These are phyloP conservation scores for Mycotypha africana DNA, from an alignment of 371 early-diverging fungal species.

Conservation along the genomic window DNA sequence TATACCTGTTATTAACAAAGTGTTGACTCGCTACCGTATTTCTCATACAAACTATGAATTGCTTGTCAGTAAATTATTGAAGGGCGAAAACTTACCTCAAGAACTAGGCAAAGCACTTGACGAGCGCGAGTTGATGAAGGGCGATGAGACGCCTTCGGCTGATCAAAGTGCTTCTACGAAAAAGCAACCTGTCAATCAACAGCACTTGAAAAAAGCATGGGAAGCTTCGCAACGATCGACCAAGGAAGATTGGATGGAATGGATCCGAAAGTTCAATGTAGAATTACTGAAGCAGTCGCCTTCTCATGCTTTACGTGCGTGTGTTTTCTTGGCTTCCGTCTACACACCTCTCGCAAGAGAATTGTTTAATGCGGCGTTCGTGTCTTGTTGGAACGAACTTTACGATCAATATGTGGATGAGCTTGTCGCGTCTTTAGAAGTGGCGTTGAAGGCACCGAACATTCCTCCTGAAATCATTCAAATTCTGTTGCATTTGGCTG, in stretches of 20 bases:
- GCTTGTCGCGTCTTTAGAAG: constrained; percentile 80
- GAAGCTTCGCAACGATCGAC: constrained; percentile 87
- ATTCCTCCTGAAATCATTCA: constrained; percentile 93
- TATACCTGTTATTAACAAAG: constrained; percentile 83
- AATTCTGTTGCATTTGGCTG: constrained; percentile 89
- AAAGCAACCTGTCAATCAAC: constrained; percentile 86
- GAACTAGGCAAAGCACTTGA: constrained; percentile 54
- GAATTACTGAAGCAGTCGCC: constrained; percentile 96
- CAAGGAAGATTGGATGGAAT: constrained; percentile 95
- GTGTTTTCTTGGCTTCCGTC: constrained; percentile 76
- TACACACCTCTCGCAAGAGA: constrained; percentile 86
- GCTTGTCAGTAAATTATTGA: constrained; percentile 68
- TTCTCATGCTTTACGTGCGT: constrained; percentile 91
- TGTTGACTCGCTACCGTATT: constrained; percentile 61
- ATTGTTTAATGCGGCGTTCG: constrained; percentile 96
- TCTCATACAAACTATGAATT: constrained; percentile 66
- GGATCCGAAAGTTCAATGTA: constrained; percentile 88
- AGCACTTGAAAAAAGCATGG: constrained; percentile 89
- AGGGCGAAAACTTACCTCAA: constrained; percentile 73
- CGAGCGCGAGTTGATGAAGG: constrained; percentile 35
- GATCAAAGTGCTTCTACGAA: constrained; percentile 49
- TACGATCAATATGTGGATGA: constrained; percentile 91
- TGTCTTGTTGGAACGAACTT: constrained; percentile 94
- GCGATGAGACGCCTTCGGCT: constrained; percentile 48
- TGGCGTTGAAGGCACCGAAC: constrained; percentile 78